Evolutionary conservation across 192 early-diverging fungal genomes (phyloP), one percentile per base, ranked within the genome.

Genomic region (Backusella sp.): DNA sequence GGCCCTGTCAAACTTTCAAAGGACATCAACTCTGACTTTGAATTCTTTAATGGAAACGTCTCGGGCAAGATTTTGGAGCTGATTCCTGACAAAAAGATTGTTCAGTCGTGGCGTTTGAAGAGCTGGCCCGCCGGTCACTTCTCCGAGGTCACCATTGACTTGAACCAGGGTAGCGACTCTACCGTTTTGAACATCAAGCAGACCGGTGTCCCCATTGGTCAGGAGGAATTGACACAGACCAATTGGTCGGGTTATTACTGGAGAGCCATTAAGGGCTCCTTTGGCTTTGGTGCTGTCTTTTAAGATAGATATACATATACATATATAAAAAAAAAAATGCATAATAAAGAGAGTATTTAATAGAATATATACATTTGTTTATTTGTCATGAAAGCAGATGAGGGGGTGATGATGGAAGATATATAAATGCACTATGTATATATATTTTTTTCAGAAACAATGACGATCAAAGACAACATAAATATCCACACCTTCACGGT

Each of bases 211-310:
- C 97, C 97, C 0, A 76, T 97, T 69, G 94, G 93, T 32, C 93
- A 97, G 79, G 93, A 94, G 83, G 94, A 95, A 6, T 85, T 88
- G 26, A 94, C 93, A 36, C 86, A 88, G 77, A 85, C 84, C 35
- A 96, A 98, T 87, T 98, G 96, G 96, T 87, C 88, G 65, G 88
- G 88, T 74, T 98, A 95, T 85, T 98, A 97, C 88, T 97, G 95
- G 94, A 92, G 93, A 84, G 84, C 92, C 62, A 98, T 98, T 79
- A 97, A 97, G 83, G 86, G 87, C 69, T 88, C 92, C 23, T 98
- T 97, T 86, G 96, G 96, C 1, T 78, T 73, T 70, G 77, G 77
- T 69, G 77, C 52, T 56, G 67, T 53, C 21, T 78, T 78, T 46
- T 78, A 78, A 72, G 46, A 49, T 49, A 21, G 5, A 41, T 70